Base-by-base conservation (phyloP, 2,329 filamentous ascomycete genomes). In the Talaromyces sp. region DNA sequence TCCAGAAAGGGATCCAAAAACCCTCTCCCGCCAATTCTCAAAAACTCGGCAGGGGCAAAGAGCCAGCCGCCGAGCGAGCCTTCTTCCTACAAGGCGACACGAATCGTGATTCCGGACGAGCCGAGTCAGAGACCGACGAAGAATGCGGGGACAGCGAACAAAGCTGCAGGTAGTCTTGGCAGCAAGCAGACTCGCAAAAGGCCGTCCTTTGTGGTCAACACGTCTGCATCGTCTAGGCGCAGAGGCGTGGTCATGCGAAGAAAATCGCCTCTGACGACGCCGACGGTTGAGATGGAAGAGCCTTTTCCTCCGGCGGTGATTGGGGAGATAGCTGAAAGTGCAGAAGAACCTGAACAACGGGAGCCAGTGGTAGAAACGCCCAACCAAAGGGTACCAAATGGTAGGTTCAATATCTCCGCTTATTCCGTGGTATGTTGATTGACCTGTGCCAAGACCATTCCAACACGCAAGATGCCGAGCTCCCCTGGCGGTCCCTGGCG, bases 1-100 rank as follows among this genome's bases (percentile, higher is more conserved):
- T 26, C 26, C 59, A 59, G 38, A 35, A 58, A 32, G 56, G 62
- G 26, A 56, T 31, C 55, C 62, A 62, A 63, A 59, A 31, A 53
- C n/a, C 63, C 69, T 21, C 67, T 73, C 35, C 70, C 68, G 19
- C 69, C 76, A 5, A 78, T 78, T 35, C 64, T 78, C 19, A 78
- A 78, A 65, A 78, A 75, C 60, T 66, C 71, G 3, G 60, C 63
- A 21, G 60, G 65, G 9, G 68, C 65, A n/a, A 64, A 63, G 31
- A 70, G 71, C 50, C 56, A 52, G 26, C 56, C 56, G 17, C 60
- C 60, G 8, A 59, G 56, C 17, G 60, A 58, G 27, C 56, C 60
- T 9, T 62, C 60, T n/a, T 62, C 66, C 3, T 67, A 67, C 3
- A 74, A 74, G 50, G 69, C 67, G 26, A 67, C 72, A 13, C 72